These are phyloP conservation scores for Phytophthora capsici DNA, from an alignment of 352 stramenopile genomes.

Conservation along the genomic window DNA sequence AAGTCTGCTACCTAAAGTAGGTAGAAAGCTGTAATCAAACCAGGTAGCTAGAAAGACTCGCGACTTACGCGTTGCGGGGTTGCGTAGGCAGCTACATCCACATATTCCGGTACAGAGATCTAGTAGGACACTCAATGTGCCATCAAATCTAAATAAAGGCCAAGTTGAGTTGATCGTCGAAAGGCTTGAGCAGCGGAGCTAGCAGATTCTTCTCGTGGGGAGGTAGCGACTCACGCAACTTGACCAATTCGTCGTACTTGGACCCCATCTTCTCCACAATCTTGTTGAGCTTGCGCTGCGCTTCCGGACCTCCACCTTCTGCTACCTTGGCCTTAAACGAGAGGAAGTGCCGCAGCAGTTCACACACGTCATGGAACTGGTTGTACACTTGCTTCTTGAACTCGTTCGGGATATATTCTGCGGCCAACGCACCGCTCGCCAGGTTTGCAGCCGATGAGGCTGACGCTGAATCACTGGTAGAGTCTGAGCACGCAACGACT, in stretches of 20 bases:
- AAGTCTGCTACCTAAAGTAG: too few relatives aligned
- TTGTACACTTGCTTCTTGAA: conserved; percentile 90
- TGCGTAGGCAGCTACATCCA: too few relatives aligned
- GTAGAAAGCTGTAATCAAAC: too few relatives aligned
- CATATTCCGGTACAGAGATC: too few relatives aligned
- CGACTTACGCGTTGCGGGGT: too few relatives aligned
- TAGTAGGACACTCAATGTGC: too few relatives aligned
- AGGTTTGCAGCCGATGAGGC: conserved; percentile 59
- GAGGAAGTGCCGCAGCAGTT: conserved; percentile 84
- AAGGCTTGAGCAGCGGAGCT: conserved; percentile 82
- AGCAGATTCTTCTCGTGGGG: conserved; percentile 86
- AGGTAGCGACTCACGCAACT: conserved; percentile 79
- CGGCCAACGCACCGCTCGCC: conserved; percentile 58
- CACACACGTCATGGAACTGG: conserved; percentile 86
- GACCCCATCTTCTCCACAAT: conserved; percentile 89
- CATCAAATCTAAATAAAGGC: conserved; percentile 88
- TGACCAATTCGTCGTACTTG: conserved; percentile 89
- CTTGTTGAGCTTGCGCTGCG: conserved; percentile 78
- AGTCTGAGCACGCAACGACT: conserved; percentile 70
- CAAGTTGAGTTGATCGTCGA: conserved; percentile 88
- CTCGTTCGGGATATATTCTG: conserved; percentile 82
- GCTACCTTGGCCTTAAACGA: conserved; percentile 81
- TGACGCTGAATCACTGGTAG: conserved; percentile 57
- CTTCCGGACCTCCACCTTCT: conserved; percentile 56
- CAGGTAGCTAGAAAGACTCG: too few relatives aligned